Evolutionary conservation across 164 flowering plant genomes (phyloP).

Genomic region (Santalum album): DNA sequence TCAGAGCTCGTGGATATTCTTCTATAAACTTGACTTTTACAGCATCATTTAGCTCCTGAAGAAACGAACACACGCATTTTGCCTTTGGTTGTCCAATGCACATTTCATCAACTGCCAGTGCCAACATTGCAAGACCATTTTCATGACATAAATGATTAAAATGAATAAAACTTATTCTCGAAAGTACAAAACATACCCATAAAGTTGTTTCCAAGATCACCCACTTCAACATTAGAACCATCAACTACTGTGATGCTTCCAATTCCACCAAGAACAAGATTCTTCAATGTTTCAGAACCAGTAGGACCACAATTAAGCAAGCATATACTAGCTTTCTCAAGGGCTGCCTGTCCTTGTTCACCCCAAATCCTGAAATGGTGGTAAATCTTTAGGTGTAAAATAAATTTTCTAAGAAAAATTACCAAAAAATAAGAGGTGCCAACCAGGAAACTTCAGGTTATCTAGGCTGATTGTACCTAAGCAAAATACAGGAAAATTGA

Average conservation of each 20-base stretch:
- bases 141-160: slow-evolving; percentile 1
- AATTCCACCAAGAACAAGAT: slow-evolving; percentile 95
- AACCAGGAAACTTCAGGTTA: too few relatives aligned
- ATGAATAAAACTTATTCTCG: not conserved
- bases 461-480: too few relatives aligned
- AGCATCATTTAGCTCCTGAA: slow-evolving; percentile 94
- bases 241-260: slow-evolving; percentile 90
- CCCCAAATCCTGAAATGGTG: slow-evolving; percentile 81
- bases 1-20: slow-evolving; percentile 71
- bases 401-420: not conserved
- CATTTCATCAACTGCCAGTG: slow-evolving; percentile 63
- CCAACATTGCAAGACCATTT: slow-evolving; percentile 3
- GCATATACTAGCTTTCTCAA: slow-evolving; percentile 87
- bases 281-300: slow-evolving; percentile 91
- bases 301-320: slow-evolving; percentile 96
- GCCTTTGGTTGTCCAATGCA: slow-evolving; percentile 88
- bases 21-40: slow-evolving; percentile 92
- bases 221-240: slow-evolving; percentile 75
- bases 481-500: too few relatives aligned
- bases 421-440: not conserved
- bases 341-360: slow-evolving; percentile 89
- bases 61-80: slow-evolving; percentile 81
- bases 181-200: slow-evolving; percentile 41
- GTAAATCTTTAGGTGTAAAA: not conserved
- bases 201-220: slow-evolving; percentile 94